phyloP scores from a whole-genome alignment of 495 filamentous ascomycete species.

The Tuber magnatum region DNA sequence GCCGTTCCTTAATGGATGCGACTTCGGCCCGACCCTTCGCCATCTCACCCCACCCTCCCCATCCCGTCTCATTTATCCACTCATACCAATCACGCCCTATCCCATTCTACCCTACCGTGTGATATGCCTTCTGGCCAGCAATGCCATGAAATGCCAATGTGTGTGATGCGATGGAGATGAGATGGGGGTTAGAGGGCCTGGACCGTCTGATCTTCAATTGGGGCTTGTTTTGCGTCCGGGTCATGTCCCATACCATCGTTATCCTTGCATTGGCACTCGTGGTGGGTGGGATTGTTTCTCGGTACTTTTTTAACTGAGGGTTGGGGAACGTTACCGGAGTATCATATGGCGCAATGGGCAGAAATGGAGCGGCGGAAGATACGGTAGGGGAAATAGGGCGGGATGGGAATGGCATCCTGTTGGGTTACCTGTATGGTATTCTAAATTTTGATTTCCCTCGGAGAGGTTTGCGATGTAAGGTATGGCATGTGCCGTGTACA shows the following conservation, averaged over 20 bases:
- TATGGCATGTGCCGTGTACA: not conserved
- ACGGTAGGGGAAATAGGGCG: not conserved
- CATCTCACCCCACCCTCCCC: not conserved
- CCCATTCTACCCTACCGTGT: not conserved
- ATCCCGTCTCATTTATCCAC: not conserved
- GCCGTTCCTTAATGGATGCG: not conserved
- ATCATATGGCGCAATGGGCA: not conserved
- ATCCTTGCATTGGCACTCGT: not conserved
- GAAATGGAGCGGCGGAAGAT: not conserved
- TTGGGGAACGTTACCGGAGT: not conserved
- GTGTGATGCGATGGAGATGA: not conserved
- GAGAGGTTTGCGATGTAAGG: not conserved
- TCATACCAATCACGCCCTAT: not conserved
- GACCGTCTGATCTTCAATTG: not conserved
- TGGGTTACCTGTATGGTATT: not conserved
- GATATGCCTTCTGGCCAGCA: not conserved
- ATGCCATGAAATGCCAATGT: not conserved
- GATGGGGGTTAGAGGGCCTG: not conserved
- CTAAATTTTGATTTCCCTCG: not conserved
- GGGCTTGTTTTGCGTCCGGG: not conserved
- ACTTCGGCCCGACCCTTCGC: not conserved
- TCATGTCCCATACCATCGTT: not conserved
- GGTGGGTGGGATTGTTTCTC: not conserved
- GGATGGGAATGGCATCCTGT: not conserved
- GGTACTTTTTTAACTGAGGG: not conserved